These are phyloP conservation scores for Fusarium anguioides DNA, from an alignment of 2,329 filamentous ascomycete species.

Conservation along the genomic window DNA sequence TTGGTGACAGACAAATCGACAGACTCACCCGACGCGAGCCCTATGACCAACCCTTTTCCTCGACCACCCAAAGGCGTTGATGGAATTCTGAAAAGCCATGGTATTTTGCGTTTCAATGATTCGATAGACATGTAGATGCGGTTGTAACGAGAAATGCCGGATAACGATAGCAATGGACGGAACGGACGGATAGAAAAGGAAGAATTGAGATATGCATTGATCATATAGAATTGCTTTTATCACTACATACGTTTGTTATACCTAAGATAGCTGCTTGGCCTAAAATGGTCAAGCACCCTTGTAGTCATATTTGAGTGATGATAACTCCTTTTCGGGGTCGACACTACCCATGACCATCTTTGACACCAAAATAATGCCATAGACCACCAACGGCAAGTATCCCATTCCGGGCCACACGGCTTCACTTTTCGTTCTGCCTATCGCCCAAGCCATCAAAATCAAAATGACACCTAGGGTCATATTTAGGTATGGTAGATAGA, in stretches of 20 bases:
- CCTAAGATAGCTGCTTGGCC: background rate
- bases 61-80: conserved; percentile 84
- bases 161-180: conserved; percentile 28
- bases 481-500: conserved; percentile 71
- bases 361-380: conserved; percentile 68
- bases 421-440: conserved; percentile 48
- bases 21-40: conserved; percentile 57
- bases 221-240: conserved; percentile 21
- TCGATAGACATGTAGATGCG: conserved; percentile 75
- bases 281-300: conserved; percentile 68
- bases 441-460: conserved; percentile 56
- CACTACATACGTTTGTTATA: background rate
- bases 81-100: conserved; percentile 85
- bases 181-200: conserved; percentile 32
- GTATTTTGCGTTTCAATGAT: conserved; percentile 92
- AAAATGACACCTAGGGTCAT: conserved; percentile 65
- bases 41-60: conserved; percentile 63
- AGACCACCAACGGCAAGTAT: conserved; percentile 67
- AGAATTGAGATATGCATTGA: conserved; percentile 1
- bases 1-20: conserved; percentile 88
- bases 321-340: conserved; percentile 74
- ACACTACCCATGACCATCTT: conserved; percentile 75
- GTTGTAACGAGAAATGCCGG: conserved; percentile 39
- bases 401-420: conserved; percentile 58
- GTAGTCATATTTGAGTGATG: conserved; percentile 71